phyloP scores from a whole-genome alignment of 225 moss, liverwort and hornwort species.

The Pleurozium schreberi region DNA sequence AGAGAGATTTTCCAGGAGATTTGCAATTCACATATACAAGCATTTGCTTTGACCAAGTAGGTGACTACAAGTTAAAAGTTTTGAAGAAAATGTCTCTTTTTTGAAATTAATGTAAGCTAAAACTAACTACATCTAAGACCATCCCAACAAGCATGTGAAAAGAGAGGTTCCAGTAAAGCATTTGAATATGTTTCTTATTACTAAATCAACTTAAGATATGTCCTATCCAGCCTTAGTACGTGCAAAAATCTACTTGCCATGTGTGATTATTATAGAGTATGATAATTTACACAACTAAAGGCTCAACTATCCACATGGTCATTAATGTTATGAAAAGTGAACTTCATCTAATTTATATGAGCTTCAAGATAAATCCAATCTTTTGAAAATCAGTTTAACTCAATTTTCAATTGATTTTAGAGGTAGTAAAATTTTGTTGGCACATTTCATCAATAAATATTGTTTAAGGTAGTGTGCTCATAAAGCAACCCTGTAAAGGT shows the following conservation, averaged over 20 bases:
- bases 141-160: neutral
- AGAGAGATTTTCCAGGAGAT: neutral
- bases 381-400: too few relatives aligned
- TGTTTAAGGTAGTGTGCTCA: too few relatives aligned
- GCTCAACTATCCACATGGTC: neutral
- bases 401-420: too few relatives aligned
- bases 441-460: neutral
- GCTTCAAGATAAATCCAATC: neutral
- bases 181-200: neutral
- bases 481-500: too few relatives aligned
- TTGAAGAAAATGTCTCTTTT: neutral
- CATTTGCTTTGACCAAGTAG: neutral
- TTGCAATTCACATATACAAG: rapidly evolving
- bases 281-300: neutral
- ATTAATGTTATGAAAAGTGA: neutral
- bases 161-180: neutral
- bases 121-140: neutral
- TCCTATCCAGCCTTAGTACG: rapidly evolving
- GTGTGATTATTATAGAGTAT: neutral
- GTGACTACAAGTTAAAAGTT: too few relatives aligned
- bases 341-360: neutral
- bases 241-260: rapidly evolving
- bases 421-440: too few relatives aligned
- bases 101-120: too few relatives aligned
- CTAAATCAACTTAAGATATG: neutral